Evolutionary conservation across 768 basidiomycete species (phyloP), one percentile per base, ranked within the genome.

Genomic region (Hygrophoropsis aurantiaca): DNA sequence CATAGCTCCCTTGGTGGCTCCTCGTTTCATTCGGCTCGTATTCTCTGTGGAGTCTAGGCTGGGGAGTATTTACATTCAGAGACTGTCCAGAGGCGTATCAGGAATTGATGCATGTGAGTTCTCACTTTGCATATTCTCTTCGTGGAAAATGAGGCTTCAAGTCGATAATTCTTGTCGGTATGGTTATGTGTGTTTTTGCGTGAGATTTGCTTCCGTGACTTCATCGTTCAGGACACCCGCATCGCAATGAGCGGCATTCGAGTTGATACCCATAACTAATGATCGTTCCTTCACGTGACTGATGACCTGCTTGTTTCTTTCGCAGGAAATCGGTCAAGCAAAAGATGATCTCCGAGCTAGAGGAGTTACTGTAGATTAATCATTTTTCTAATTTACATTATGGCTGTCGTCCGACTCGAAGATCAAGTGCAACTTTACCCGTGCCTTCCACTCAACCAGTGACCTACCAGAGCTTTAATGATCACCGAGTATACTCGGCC

Each of bases 51-150:
- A 85, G 83, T 9, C 78, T 91, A 16, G 88, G 90, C 9, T 79
- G 80, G 75, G 89, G 88, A 2, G 58, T 90, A 35, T 77, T 81
- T 54, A 82, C 82, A 2, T 85, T 89, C 56, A 69, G 79, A 56
- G 89, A 91, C 55, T 87, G 87, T 60, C 84, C 87, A 33, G 87
- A 90, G 54, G 88, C 89, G 4, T 87, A 90, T 54, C 72, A 77
- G 11, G 85, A 87, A 61, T 64, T 90, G 44, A 69, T 87, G 53
- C 58, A 63, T 57, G 86, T 86, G 59, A 67, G 79, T 71, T 38
- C 10, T 11, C 8, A 18, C 41, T 34, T 43, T 21, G 2, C n/a
- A 3, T 4, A 20, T 41, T 2, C 9, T 44, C 19, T 2, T 11
- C 11, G n/a, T 20, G n/a, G n/a, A 1, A 5, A n/a, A n/a, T n/a